Conservation (phyloP, 768 basidiomycete species). For the Dacryopinax spathularia region DNA sequence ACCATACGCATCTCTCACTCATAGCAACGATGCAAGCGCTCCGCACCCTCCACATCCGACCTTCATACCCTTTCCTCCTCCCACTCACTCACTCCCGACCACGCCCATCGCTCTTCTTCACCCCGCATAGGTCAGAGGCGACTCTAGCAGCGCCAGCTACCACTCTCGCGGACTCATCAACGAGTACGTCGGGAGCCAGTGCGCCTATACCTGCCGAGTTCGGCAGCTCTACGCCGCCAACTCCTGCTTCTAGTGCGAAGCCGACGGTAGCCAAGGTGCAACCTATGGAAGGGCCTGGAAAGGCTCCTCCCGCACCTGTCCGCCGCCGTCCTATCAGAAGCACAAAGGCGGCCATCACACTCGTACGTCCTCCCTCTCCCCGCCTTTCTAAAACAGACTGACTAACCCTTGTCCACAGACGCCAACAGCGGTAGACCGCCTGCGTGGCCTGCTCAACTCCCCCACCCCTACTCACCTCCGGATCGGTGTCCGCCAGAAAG, state of each 20-base stretch:
- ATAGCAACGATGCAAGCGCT: not conserved
- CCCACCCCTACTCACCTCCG: conserved; percentile 86
- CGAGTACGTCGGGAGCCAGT: not conserved
- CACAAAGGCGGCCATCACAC: conserved; percentile 60
- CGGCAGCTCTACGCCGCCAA: not conserved
- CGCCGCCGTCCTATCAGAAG: conserved; percentile 31
- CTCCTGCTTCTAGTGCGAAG: no score
- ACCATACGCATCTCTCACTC: not conserved
- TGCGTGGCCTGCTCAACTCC: conserved; percentile 57
- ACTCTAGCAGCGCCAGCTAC: not conserved
- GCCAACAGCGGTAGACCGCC: conserved; percentile 55
- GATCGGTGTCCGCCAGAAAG: conserved; percentile 92
- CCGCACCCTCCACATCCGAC: not conserved
- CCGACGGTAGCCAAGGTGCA: no score
- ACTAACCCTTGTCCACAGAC: conserved; percentile 38
- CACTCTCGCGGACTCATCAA: not conserved
- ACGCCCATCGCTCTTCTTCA: not conserved
- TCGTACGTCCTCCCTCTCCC: conserved; percentile 35
- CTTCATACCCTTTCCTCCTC: not conserved
- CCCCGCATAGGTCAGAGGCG: not conserved
- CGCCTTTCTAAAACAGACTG: conserved; percentile 3
- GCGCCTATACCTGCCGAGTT: not conserved
- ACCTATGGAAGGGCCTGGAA: not conserved
- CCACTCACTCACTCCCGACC: not conserved
- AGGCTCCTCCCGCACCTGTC: not conserved